Evolutionary conservation across 208 protist genomes (phyloP).

Genomic region (Wallacemonas sp.): DNA sequence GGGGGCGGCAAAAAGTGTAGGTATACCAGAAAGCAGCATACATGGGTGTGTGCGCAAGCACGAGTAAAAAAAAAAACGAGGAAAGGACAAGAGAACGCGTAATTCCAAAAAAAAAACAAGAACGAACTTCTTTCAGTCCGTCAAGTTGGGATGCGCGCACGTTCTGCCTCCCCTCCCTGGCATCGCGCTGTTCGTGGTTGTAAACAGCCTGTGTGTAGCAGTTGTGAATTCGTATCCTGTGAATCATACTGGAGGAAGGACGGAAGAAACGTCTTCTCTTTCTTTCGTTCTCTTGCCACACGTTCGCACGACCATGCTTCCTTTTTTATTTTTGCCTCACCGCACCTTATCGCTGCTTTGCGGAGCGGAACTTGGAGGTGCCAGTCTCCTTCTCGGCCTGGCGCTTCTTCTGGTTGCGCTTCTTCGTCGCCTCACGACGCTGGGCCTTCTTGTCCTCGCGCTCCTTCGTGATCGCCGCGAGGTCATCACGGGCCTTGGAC

Average conservation of each 20-base stretch:
- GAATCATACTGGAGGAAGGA: background rate
- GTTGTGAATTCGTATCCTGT: too few species aligned
- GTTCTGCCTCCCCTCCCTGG: too few species aligned
- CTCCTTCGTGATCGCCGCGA: constrained; percentile 76
- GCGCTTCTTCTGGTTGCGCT: constrained; percentile 64
- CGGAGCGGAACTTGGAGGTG: constrained; percentile 42
- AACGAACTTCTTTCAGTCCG: too few species aligned
- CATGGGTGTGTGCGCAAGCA: background rate
- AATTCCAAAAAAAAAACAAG: too few species aligned
- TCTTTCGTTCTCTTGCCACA: too few species aligned
- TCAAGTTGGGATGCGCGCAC: too few species aligned
- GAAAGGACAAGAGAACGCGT: background rate
- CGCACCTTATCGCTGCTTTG: constrained; percentile 42
- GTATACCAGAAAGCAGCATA: constrained; percentile 1
- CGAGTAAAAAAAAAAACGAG: background rate
- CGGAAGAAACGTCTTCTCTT: too few species aligned
- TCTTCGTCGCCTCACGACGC: constrained; percentile 74
- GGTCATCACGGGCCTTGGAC: constrained; percentile 78
- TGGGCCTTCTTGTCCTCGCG: constrained; percentile 72
- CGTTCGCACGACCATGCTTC: too few species aligned
- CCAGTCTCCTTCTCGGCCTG: constrained; percentile 67
- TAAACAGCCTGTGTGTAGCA: too few species aligned
- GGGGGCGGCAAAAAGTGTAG: background rate
- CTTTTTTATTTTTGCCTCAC: constrained; percentile 3
- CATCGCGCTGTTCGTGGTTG: too few species aligned